Base-by-base conservation (phyloP, 140 eudicot species). In the Oenanthe javanica region DNA sequence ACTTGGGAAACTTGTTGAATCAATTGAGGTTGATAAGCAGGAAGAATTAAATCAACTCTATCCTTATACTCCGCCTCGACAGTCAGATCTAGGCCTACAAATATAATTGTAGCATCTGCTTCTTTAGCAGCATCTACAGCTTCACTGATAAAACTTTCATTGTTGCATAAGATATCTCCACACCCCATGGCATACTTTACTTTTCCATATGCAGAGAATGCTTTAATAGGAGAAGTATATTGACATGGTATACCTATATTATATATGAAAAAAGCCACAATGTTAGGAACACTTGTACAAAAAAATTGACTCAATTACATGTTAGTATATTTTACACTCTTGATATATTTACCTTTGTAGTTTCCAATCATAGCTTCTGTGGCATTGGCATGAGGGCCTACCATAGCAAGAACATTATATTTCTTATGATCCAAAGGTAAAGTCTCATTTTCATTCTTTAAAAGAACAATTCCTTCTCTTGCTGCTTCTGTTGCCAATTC, bases 371-470 rank as follows among this genome's bases (percentile, higher is more conserved):
- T 87, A 12, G 83, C 79, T 4, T 50, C 76, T 2, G 90, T 86
- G 82, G 81, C 90, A 47, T 87, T 86, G 47, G 93, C 83, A 43
- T 87, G 83, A 31, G 93, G 93, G 4, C 93, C 93, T 54, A 87
- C 79, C 5, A 87, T 83, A 0, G 93, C 91, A 13, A 89, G 51
- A 10, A 83, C 77, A 9, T 73, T 75, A 36, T 67, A 67, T 67
- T 72, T 51, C 16, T 52, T 11, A 9, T 73, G 19, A 47, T 55
- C 49, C 36, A 89, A 72, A 31, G 93, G 93, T 71, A 87, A 75
- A 54, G 86, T 52, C 9, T 46, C 25, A 2, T 40, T 36, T 40
- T 71, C 77, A 40, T 86, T 83, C 69, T 86, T 80, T n/a, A 86
- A 66, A 66, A 86, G 75, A 42, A 86, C 83, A 45, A 83, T 86